phyloP scores from a whole-genome alignment of 2,329 filamentous ascomycete species.

The Apiospora hydei region DNA sequence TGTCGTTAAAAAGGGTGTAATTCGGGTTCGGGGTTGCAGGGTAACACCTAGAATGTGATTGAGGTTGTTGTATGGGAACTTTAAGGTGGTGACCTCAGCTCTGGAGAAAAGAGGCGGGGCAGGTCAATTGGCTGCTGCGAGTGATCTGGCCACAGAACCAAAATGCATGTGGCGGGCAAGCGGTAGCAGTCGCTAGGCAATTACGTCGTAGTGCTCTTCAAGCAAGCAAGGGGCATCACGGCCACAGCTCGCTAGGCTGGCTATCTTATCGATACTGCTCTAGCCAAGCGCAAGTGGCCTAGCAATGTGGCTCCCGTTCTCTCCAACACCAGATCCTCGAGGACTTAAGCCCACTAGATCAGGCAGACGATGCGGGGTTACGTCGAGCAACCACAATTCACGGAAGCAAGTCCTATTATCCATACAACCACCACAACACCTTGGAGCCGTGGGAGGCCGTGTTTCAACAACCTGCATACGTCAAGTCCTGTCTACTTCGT shows the following conservation, averaged over 20 bases:
- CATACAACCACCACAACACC: background rate
- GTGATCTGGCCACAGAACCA: slow-evolving; percentile 6
- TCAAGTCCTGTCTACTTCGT: background rate
- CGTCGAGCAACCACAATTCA: background rate
- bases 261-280: background rate
- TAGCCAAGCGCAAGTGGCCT: background rate
- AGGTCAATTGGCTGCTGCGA: background rate
- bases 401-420: background rate
- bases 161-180: background rate
- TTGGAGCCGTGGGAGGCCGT: background rate
- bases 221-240: background rate
- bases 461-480: background rate
- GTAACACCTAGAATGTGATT: background rate
- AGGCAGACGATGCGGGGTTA: slow-evolving; percentile 6
- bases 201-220: too few relatives aligned
- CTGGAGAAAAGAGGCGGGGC: slow-evolving; percentile 1
- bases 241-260: background rate
- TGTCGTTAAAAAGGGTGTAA: background rate
- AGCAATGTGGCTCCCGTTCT: background rate
- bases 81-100: background rate
- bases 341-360: background rate
- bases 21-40: background rate
- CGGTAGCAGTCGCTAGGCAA: background rate
- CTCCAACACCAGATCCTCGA: background rate
- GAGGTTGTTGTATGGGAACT: background rate